These are phyloP conservation scores for Trichoderma koningiopsis DNA, from an alignment of 2,329 filamentous ascomycete genomes.

Conservation along the genomic window DNA sequence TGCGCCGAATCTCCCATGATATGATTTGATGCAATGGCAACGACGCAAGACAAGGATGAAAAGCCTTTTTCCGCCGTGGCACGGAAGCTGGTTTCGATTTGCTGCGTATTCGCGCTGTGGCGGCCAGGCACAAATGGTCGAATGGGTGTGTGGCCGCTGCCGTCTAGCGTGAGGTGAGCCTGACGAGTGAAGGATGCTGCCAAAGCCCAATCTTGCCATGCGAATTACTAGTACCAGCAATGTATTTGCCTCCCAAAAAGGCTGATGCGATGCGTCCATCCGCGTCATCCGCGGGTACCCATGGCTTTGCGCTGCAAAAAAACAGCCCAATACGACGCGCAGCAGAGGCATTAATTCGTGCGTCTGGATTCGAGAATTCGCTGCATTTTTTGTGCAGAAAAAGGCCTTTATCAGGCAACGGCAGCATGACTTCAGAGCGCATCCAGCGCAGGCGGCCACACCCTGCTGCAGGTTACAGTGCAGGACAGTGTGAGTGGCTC, in stretches of 20 bases:
- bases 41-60: background rate
- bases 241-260: background rate
- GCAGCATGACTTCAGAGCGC: background rate
- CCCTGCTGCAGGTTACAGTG: conserved; percentile 26
- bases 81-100: background rate
- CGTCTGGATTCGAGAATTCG: background rate
- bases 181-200: background rate
- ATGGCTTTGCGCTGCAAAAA: conserved; percentile 9
- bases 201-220: background rate
- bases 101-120: background rate
- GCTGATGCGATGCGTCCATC: conserved; percentile 2
- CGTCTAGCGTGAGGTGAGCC: background rate
- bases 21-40: background rate
- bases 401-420: conserved; percentile 3
- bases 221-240: background rate
- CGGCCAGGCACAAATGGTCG: background rate
- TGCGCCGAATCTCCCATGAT: background rate
- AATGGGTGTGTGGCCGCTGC: background rate
- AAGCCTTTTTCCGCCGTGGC: background rate
- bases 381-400: background rate
- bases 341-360: conserved; percentile 1
- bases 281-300: conserved; percentile 22
- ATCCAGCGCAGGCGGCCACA: conserved; percentile 12
- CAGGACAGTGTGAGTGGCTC: conserved; percentile 6
- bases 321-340: background rate